Percentiles rank a stretch among this genome's conserved stretches.
Evolutionary conservation across 2,329 filamentous ascomycete species (phyloP).

Genomic region (Ceratocystis albifundus): DNA sequence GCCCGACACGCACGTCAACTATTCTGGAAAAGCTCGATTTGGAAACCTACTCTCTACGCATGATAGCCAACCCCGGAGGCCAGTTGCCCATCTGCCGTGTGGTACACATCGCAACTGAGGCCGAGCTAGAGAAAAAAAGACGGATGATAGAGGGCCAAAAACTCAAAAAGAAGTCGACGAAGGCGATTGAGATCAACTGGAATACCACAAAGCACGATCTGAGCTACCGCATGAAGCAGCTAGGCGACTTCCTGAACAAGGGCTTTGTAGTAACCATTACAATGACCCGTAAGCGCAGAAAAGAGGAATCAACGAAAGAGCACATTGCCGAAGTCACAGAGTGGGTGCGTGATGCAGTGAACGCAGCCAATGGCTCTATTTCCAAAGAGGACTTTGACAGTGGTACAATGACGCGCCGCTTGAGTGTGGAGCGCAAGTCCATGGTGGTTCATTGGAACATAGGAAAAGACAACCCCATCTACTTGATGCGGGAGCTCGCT

Average conservation of each 20-base stretch:
- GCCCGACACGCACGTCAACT: constrained; percentile 31
- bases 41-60: constrained; percentile 33
- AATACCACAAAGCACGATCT: constrained; percentile 68
- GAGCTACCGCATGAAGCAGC: constrained; percentile 54
- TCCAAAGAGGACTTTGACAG: constrained; percentile 39
- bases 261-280: constrained; percentile 65
- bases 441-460: constrained; percentile 8
- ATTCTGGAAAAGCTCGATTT: constrained; percentile 35
- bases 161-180: constrained; percentile 39
- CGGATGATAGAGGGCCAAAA: constrained; percentile 38
- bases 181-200: constrained; percentile 87
- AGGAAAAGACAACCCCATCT: background rate
- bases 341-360: constrained; percentile 23
- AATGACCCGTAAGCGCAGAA: constrained; percentile 49
- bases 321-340: constrained; percentile 50
- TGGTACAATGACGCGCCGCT: constrained; percentile 31
- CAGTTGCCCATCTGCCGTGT: constrained; percentile 53
- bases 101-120: constrained; percentile 45
- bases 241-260: constrained; percentile 58
- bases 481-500: background rate
- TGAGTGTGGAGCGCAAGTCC: constrained; percentile 33
- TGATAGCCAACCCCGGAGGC: constrained; percentile 33
- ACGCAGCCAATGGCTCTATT: constrained; percentile 31
- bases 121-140: constrained; percentile 33
- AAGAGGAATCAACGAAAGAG: constrained; percentile 45